Evolutionary conservation across 2,329 filamentous ascomycete genomes (phyloP).

Genomic region (Ustulina deusta): DNA sequence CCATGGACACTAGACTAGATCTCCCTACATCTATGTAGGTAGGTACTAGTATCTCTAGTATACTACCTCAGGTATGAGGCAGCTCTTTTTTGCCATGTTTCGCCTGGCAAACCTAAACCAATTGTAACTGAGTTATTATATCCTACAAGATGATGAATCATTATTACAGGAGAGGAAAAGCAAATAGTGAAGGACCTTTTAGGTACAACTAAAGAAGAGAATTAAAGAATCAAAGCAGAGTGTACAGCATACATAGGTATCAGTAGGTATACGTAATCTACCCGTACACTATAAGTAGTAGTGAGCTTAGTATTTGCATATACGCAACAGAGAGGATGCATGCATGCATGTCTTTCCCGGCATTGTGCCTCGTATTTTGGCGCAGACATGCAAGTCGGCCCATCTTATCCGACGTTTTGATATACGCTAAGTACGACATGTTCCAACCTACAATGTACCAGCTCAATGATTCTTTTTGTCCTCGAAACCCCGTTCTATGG

Average conservation of each 20-base stretch:
- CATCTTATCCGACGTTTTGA: not conserved
- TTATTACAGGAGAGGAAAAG: not conserved
- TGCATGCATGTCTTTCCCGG: not conserved
- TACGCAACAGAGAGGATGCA: not conserved
- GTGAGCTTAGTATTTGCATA: not conserved
- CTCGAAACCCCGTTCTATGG: not conserved
- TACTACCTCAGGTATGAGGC: no score
- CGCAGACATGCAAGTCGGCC: not conserved
- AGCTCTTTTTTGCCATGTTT: no score
- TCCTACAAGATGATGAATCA: not conserved
- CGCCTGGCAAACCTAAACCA: no score
- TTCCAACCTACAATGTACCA: conserved; percentile 13
- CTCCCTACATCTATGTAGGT: no score
- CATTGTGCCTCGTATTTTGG: conserved; percentile 19
- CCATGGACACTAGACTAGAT: no score
- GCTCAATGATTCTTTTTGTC: not conserved
- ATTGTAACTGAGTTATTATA: no score
- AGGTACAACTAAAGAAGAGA: no score
- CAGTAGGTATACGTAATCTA: conserved; percentile 1
- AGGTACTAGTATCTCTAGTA: no score
- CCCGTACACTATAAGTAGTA: not conserved
- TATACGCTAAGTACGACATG: not conserved
- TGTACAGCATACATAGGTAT: not conserved
- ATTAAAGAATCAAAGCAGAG: not conserved
- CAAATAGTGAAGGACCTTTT: no score